phyloP scores from a whole-genome alignment of 352 stramenopile genomes.

The Globisporangium splendens region DNA sequence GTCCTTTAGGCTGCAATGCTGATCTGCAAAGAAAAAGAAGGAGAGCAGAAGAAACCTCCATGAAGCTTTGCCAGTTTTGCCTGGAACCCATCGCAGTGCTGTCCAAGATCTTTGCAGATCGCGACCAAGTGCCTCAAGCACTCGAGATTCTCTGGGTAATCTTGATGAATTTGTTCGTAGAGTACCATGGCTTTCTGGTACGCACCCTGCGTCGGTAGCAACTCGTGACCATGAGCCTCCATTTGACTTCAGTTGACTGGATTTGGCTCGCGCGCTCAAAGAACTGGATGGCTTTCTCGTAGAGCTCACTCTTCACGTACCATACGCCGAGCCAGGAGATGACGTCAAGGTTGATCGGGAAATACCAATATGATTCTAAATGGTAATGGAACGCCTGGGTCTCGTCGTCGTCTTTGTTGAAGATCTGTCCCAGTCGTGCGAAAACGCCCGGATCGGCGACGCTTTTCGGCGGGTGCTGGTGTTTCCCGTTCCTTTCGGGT shows the following conservation, averaged over 20 bases:
- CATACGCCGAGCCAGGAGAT: slow-evolving; percentile 96
- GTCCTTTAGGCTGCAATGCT: too few species aligned
- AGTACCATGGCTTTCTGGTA: slow-evolving; percentile 91
- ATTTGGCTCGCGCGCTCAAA: slow-evolving; percentile 94
- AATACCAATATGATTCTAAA: slow-evolving; percentile 93
- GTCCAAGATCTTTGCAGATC: slow-evolving; percentile 93
- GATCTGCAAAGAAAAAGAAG: background rate
- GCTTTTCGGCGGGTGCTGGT: slow-evolving; percentile 43
- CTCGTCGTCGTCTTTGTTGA: slow-evolving; percentile 92
- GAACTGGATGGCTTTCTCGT: slow-evolving; percentile 96
- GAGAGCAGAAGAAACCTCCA: background rate
- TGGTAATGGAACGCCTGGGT: slow-evolving; percentile 96
- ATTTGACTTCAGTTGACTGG: slow-evolving; percentile 95
- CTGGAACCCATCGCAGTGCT: slow-evolving; percentile 92
- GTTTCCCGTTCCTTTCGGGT: slow-evolving; percentile 30
- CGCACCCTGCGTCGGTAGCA: slow-evolving; percentile 93
- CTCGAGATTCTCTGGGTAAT: slow-evolving; percentile 94
- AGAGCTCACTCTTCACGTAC: slow-evolving; percentile 97
- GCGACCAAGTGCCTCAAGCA: slow-evolving; percentile 90
- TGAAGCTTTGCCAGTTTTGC: slow-evolving; percentile 88
- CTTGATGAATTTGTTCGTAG: slow-evolving; percentile 94
- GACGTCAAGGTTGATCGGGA: slow-evolving; percentile 95
- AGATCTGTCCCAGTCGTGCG: slow-evolving; percentile 91
- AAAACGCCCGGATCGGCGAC: slow-evolving; percentile 77
- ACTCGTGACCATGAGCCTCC: slow-evolving; percentile 95